These are phyloP conservation scores for Penicillium paradoxum DNA, from an alignment of 495 filamentous ascomycete species.

Conservation along the genomic window DNA sequence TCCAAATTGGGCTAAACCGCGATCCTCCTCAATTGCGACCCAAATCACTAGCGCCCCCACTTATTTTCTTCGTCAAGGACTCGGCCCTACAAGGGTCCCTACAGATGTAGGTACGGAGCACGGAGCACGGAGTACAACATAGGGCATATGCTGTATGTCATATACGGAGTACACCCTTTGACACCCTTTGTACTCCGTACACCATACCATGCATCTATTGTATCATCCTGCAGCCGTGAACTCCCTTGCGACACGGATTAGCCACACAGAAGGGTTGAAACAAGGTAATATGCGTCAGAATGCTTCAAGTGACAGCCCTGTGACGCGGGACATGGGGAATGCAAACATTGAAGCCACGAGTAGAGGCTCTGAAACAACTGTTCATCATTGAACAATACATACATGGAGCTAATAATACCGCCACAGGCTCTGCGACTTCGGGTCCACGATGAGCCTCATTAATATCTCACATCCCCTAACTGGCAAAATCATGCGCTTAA, in stretches of 20 bases:
- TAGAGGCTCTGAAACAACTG: neutral
- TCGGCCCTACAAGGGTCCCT: too few species aligned
- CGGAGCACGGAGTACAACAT: neutral
- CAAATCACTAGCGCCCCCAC: neutral
- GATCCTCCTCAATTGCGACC: neutral
- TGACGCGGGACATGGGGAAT: conserved; percentile 3
- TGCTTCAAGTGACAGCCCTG: conserved; percentile 1
- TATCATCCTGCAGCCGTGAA: neutral
- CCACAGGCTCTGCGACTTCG: neutral
- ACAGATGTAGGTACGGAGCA: too few species aligned
- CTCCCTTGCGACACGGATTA: conserved; percentile 11
- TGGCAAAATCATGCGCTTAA: too few species aligned
- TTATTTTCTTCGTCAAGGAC: too few species aligned
- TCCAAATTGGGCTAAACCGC: neutral
- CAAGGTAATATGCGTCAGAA: neutral
- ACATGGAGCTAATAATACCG: too few species aligned
- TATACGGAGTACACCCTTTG: too few species aligned
- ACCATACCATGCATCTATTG: neutral
- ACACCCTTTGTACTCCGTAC: neutral
- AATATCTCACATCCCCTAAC: neutral
- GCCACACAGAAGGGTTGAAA: conserved; percentile 8
- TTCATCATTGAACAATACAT: too few species aligned
- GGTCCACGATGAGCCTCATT: neutral
- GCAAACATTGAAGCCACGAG: neutral
- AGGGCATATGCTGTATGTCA: too few species aligned